Percentiles rank a stretch among this genome's conserved stretches.
Evolutionary conservation across 2,329 filamentous ascomycete genomes (phyloP).

Genomic region (Rutstroemia sp.): DNA sequence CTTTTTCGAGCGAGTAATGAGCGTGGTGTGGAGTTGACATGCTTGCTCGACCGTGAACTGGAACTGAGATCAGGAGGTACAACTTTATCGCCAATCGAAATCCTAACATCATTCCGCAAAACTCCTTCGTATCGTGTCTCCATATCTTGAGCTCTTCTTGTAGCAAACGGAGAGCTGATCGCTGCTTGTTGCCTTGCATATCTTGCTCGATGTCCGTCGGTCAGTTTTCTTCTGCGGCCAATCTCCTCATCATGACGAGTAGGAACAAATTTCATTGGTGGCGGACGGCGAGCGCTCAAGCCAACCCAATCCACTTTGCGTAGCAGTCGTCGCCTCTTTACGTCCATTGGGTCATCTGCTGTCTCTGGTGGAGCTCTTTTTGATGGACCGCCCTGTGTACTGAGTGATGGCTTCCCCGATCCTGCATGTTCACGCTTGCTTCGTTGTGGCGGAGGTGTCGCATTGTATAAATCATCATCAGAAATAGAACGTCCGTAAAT

Average conservation of each 20-base stretch:
- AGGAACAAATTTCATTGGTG: slow-evolving; percentile 18
- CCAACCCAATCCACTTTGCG: slow-evolving; percentile 27
- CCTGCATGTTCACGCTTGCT: slow-evolving; percentile 11
- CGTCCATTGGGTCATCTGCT: slow-evolving; percentile 14
- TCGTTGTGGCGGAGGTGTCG: slow-evolving; percentile 16
- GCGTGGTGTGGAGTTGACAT: not conserved
- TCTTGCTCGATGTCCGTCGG: slow-evolving; percentile 17
- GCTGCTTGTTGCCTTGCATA: slow-evolving; percentile 16
- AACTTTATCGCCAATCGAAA: slow-evolving; percentile 23
- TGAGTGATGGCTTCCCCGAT: not conserved
- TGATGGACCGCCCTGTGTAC: not conserved
- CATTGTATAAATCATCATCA: slow-evolving; percentile 21
- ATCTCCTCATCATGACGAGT: slow-evolving; percentile 19
- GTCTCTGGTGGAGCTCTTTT: slow-evolving; percentile 1
- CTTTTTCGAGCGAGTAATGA: not conserved
- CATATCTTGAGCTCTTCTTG: not conserved
- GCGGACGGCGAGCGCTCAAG: slow-evolving; percentile 19
- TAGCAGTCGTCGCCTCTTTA: slow-evolving; percentile 24
- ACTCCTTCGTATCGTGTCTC: not conserved
- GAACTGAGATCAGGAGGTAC: slow-evolving; percentile 22
- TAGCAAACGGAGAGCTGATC: slow-evolving; percentile 16
- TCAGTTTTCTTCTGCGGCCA: slow-evolving; percentile 23
- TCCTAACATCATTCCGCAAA: slow-evolving; percentile 20
- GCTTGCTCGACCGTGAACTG: slow-evolving; percentile 15
- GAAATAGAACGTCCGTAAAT: not conserved